These are phyloP conservation scores for Arctostaphylos glauca DNA, from an alignment of 148 eudicot genomes.

Conservation along the genomic window DNA sequence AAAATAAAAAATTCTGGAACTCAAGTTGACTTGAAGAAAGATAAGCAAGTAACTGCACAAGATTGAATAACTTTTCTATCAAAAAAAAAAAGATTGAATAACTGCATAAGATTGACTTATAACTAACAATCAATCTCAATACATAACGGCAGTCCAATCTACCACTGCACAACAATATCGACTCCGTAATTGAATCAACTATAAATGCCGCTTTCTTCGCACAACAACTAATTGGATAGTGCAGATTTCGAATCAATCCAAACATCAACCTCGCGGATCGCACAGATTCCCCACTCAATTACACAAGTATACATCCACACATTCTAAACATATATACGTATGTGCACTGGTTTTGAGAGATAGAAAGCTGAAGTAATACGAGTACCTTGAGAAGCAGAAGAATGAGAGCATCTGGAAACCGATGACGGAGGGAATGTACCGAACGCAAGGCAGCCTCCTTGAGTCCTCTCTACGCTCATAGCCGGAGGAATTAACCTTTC, in stretches of 20 bases:
- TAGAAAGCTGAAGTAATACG: not conserved
- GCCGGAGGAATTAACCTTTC: not conserved
- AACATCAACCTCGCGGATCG: constrained; percentile 4
- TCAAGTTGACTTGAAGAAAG: too few species aligned
- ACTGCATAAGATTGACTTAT: not conserved
- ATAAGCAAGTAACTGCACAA: too few species aligned
- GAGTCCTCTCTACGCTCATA: constrained; percentile 11
- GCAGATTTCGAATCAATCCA: not conserved
- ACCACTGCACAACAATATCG: not conserved
- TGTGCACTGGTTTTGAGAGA: not conserved
- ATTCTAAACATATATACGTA: not conserved
- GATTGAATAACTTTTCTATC: too few species aligned
- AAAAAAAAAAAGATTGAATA: too few species aligned
- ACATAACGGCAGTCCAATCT: not conserved
- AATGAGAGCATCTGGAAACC: constrained; percentile 5
- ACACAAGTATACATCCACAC: not conserved
- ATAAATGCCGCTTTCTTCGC: not conserved
- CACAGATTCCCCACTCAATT: not conserved
- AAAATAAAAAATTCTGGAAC: too few species aligned
- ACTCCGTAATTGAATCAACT: not conserved
- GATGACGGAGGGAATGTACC: not conserved
- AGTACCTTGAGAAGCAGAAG: constrained; percentile 18
- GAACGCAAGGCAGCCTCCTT: constrained; percentile 21
- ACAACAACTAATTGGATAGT: constrained; percentile 2
- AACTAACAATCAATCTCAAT: not conserved